A percentile compares a stretch with the other conserved stretches of the same genome.
phyloP scores from a whole-genome alignment of 23 red algal species.

The Agarophyton chilense region DNA sequence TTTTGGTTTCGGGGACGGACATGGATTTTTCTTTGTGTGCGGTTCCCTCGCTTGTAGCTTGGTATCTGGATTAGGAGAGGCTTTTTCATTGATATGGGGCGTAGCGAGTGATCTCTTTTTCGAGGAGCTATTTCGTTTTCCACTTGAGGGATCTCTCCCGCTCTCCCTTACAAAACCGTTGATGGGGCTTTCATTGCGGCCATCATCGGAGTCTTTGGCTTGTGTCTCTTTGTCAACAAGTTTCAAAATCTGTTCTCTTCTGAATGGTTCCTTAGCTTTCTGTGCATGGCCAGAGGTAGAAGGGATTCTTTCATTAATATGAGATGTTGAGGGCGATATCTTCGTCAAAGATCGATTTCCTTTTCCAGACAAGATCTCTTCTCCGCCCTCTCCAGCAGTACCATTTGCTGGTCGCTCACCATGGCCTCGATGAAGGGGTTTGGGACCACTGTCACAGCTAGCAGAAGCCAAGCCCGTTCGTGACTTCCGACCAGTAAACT shows the following conservation, averaged over 20 bases:
- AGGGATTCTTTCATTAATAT: too few species aligned
- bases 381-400: too few species aligned
- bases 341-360: too few species aligned
- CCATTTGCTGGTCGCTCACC: too few species aligned
- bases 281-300: too few species aligned
- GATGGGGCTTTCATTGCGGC: neutral
- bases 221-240: neutral
- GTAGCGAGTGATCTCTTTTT: neutral
- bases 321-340: too few species aligned
- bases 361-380: too few species aligned
- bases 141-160: neutral
- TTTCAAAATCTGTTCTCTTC: neutral
- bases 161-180: neutral
- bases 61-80: neutral
- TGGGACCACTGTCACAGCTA: too few species aligned
- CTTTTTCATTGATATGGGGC: neutral
- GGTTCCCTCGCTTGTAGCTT: neutral
- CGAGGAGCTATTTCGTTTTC: neutral
- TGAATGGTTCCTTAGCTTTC: too few species aligned
- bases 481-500: neutral
- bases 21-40: neutral
- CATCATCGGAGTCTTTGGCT: neutral
- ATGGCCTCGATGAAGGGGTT: too few species aligned
- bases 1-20: neutral
- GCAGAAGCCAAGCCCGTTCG: neutral